Evolutionary conservation across 441 rosid genomes (phyloP).

Genomic region (Mallotus repandus): DNA sequence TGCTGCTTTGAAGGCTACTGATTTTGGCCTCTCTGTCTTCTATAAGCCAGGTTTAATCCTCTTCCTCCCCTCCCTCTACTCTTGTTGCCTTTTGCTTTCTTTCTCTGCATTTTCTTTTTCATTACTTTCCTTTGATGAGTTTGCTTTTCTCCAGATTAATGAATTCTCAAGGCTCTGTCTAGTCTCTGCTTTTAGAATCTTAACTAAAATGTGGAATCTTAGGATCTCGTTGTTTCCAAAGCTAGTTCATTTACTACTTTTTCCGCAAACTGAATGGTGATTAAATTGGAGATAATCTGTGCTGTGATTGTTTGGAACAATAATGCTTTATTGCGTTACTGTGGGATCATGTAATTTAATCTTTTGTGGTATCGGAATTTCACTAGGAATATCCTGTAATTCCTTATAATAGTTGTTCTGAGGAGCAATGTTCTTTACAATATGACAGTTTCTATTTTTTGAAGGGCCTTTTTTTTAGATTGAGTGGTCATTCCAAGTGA

Average conservation of each 20-base stretch:
- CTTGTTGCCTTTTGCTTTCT: neutral
- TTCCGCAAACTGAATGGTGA: neutral
- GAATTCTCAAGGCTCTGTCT: neutral
- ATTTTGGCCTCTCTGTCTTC: constrained; percentile 84
- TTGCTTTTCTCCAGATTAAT: constrained; percentile 29
- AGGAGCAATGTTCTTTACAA: too few species aligned
- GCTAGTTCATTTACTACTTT: neutral
- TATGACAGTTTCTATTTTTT: neutral
- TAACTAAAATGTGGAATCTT: neutral
- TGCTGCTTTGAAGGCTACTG: constrained; percentile 71
- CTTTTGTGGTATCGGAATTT: neutral
- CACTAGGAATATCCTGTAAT: neutral
- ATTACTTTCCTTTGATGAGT: neutral
- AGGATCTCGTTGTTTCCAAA: constrained; percentile 17
- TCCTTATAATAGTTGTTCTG: neutral
- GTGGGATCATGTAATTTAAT: neutral
- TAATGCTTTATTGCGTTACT: neutral
- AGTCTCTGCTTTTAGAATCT: neutral
- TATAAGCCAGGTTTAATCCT: constrained; percentile 60
- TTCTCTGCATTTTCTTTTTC: neutral
- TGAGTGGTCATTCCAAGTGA: neutral
- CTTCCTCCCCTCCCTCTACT: neutral
- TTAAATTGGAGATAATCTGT: neutral
- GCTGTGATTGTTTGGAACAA: neutral
- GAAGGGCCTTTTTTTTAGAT: neutral